Percentiles rank a stretch among this genome's conserved stretches.
phyloP scores from a whole-genome alignment of 2,329 filamentous ascomycete species.

The Lizonia empirigonia region DNA sequence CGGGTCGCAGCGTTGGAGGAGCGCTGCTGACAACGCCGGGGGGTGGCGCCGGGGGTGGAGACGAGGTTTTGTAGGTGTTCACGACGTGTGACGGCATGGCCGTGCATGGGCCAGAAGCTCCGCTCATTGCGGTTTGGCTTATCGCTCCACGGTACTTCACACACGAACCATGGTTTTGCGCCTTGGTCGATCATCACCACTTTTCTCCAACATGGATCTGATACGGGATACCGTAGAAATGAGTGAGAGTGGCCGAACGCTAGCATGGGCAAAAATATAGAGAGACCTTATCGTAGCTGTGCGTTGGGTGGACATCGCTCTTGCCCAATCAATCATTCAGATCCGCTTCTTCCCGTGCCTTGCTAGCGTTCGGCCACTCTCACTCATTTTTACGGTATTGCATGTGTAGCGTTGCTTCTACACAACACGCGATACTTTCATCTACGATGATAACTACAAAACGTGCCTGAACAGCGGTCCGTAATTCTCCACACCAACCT shows the following conservation, averaged over 20 bases:
- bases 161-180: slow-evolving; percentile 10
- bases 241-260: too few species aligned
- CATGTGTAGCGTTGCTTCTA: too few species aligned
- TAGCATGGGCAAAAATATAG: too few species aligned
- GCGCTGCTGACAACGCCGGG: neutral
- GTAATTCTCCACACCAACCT: slow-evolving; percentile 42
- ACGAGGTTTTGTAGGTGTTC: neutral
- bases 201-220: neutral
- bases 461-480: slow-evolving; percentile 43
- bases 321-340: too few species aligned
- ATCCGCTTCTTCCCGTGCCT: too few species aligned
- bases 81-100: neutral
- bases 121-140: slow-evolving; percentile 5
- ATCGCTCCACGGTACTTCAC: slow-evolving; percentile 11
- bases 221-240: too few species aligned
- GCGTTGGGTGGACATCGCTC: too few species aligned
- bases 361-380: too few species aligned
- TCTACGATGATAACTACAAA: slow-evolving; percentile 20
- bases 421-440: neutral
- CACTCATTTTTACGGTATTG: too few species aligned
- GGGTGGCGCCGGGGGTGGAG: neutral
- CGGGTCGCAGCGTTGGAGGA: neutral
- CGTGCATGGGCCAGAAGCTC: neutral
- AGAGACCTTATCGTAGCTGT: too few species aligned
- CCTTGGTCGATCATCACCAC: neutral